Evolutionary conservation across 2,329 filamentous ascomycete species (phyloP).

Genomic region (Colletotrichum sp.): DNA sequence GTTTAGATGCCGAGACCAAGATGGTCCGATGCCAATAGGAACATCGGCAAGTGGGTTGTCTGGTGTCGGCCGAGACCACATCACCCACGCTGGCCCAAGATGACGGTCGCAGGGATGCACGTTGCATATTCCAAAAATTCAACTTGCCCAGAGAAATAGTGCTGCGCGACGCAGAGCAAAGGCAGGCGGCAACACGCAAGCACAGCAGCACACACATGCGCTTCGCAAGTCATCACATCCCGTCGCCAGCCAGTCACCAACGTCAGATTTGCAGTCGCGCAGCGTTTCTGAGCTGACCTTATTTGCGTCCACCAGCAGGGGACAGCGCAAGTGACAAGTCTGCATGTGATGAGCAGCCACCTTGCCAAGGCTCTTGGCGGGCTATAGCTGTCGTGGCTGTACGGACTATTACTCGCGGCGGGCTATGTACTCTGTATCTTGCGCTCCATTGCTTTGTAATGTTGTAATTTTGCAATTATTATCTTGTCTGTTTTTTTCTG

Average conservation of each 20-base stretch:
- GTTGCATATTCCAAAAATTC: neutral
- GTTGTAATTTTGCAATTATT: neutral
- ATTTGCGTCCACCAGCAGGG: neutral
- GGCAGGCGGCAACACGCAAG: neutral
- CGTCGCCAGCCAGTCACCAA: neutral
- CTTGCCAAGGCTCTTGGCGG: conserved; percentile 1
- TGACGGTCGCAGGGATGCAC: neutral
- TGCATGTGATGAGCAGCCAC: neutral
- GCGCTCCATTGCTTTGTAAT: neutral
- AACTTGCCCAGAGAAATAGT: neutral
- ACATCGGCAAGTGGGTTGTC: neutral
- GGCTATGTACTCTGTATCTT: neutral
- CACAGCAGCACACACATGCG: neutral
- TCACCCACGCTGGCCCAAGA: neutral
- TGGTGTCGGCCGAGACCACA: neutral
- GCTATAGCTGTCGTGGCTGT: neutral
- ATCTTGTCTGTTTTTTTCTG: neutral
- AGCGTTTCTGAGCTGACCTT: neutral
- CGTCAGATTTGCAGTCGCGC: neutral
- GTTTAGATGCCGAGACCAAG: neutral
- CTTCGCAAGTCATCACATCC: neutral
- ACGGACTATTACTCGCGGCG: neutral
- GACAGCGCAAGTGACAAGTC: neutral
- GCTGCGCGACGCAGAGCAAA: neutral
- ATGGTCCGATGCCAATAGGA: neutral